Evolutionary conservation across 129 eudicot genomes (phyloP).

Genomic region (Pittosporum tobira): DNA sequence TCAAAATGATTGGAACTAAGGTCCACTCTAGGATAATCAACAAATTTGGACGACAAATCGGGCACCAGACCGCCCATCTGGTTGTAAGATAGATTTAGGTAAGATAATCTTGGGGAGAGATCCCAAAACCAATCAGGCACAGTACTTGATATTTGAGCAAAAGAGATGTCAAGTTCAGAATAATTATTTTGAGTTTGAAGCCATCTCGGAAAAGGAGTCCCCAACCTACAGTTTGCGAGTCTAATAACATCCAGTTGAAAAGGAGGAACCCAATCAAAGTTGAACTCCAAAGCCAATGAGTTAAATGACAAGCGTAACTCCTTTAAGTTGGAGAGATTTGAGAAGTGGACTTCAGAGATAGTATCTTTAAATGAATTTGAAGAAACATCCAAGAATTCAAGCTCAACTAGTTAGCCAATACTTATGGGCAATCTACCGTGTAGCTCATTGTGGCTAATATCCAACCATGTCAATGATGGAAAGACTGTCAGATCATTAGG

Average conservation of each 20-base stretch:
- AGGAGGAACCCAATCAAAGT: slow-evolving; percentile 30
- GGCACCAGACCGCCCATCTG: slow-evolving; percentile 31
- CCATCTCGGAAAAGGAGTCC: slow-evolving; percentile 22
- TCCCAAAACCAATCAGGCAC: slow-evolving; percentile 35
- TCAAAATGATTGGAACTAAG: slow-evolving; percentile 27
- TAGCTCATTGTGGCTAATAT: slow-evolving; percentile 16
- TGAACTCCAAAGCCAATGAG: slow-evolving; percentile 15
- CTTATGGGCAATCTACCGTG: slow-evolving; percentile 17
- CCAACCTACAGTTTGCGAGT: slow-evolving; percentile 19
- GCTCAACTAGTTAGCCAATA: slow-evolving; percentile 19
- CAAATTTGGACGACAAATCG: slow-evolving; percentile 13
- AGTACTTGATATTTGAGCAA: background rate
- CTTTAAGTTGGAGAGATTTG: slow-evolving; percentile 25
- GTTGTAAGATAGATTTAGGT: slow-evolving; percentile 36
- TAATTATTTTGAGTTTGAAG: slow-evolving; percentile 8
- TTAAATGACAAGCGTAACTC: slow-evolving; percentile 21
- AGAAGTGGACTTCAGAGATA: slow-evolving; percentile 28
- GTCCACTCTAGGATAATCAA: slow-evolving; percentile 17
- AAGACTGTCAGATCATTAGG: slow-evolving; percentile 21
- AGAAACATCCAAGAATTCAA: slow-evolving; percentile 12
- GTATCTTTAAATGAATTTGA: slow-evolving; percentile 22
- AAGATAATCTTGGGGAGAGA: slow-evolving; percentile 13
- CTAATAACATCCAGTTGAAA: slow-evolving; percentile 22
- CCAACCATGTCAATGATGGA: slow-evolving; percentile 15
- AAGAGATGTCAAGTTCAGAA: slow-evolving; percentile 14